phyloP scores from a whole-genome alignment of 768 basidiomycete species.

The Amanita polypyramis region DNA sequence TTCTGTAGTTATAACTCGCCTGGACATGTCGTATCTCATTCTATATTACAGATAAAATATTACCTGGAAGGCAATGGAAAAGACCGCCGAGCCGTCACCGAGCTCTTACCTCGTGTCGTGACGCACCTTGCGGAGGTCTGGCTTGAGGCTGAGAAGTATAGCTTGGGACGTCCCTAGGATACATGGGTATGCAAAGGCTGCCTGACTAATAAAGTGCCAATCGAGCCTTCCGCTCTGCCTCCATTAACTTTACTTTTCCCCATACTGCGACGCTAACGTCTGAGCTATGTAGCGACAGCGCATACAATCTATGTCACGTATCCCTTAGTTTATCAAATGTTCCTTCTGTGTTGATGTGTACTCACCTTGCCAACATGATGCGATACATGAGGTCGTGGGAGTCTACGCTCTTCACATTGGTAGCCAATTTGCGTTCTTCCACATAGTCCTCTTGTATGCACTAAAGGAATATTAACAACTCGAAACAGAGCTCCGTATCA shows the following conservation, averaged over 20 bases:
- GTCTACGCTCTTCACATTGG: constrained; percentile 26
- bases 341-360: constrained; percentile 4
- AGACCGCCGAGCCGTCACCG: constrained; percentile 33
- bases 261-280: constrained; percentile 51
- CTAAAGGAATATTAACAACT: constrained; percentile 23
- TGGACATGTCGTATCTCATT: neutral
- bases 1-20: constrained; percentile 14
- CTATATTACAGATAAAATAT: constrained; percentile 60
- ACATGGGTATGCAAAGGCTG: neutral
- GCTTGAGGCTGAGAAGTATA: constrained; percentile 50
- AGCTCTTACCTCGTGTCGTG: constrained; percentile 44
- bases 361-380: constrained; percentile 64
- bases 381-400: constrained; percentile 56
- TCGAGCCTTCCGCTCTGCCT: constrained; percentile 31
- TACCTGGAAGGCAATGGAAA: constrained; percentile 75
- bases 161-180: constrained; percentile 1
- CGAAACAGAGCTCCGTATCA: neutral
- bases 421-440: constrained; percentile 26
- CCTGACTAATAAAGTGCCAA: neutral
- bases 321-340: neutral
- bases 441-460: constrained; percentile 74
- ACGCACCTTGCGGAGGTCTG: constrained; percentile 52
- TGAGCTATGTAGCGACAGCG: constrained; percentile 46
- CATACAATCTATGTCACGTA: constrained; percentile 37
- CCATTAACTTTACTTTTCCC: constrained; percentile 55